Evolutionary conservation across 164 flowering plant genomes (phyloP).

Genomic region (Euptelea pleiosperma): DNA sequence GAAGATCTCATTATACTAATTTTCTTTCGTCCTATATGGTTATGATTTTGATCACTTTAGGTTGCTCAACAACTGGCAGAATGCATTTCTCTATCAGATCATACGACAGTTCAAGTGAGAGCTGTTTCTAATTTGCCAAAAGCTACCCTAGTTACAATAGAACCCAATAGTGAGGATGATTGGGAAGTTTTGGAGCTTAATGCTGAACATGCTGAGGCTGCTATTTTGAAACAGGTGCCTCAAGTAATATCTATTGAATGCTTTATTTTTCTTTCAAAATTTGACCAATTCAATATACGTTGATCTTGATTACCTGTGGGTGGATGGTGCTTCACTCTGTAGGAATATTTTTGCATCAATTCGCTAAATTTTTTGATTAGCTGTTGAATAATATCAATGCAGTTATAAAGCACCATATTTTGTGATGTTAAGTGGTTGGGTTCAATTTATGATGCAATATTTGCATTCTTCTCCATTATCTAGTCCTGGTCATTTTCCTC

Average conservation of each 20-base stretch:
- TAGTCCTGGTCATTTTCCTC: too few species aligned
- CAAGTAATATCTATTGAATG: neutral
- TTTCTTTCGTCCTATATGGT: neutral
- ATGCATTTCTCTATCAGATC: constrained; percentile 59
- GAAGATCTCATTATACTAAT: too few species aligned
- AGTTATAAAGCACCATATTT: too few species aligned
- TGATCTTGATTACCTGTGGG: too few species aligned
- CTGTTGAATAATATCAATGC: too few species aligned
- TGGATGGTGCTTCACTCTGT: too few species aligned
- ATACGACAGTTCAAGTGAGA: constrained; percentile 53
- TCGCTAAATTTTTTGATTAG: too few species aligned
- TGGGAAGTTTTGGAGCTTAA: constrained; percentile 97
- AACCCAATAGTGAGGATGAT: constrained; percentile 86
- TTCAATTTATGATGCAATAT: too few species aligned
- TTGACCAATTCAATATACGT: too few species aligned
- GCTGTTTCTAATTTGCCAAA: constrained; percentile 62
- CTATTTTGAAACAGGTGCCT: constrained; percentile 74
- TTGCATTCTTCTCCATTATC: too few species aligned
- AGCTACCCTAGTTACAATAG: constrained; percentile 66
- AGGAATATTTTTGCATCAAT: too few species aligned
- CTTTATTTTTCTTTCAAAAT: neutral
- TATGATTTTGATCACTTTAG: constrained; percentile 24
- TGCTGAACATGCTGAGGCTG: constrained; percentile 75
- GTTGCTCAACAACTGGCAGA: constrained; percentile 71
- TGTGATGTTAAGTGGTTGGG: too few species aligned